Percentiles rank a stretch among this genome's conserved stretches.
These are phyloP conservation scores for Fraxinus excelsior DNA, from an alignment of 257 asterid species.

Conservation along the genomic window DNA sequence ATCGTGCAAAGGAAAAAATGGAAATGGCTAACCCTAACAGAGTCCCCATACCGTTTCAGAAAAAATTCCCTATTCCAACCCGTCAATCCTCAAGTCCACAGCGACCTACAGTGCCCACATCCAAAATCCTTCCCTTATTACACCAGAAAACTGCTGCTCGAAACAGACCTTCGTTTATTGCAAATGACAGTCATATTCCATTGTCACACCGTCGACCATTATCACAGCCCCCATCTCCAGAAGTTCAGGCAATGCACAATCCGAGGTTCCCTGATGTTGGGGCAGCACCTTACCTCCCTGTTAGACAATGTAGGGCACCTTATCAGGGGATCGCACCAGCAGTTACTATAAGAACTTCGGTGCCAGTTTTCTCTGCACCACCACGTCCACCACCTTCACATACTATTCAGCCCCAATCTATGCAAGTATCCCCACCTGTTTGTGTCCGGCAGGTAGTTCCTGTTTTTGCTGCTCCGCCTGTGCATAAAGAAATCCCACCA, in stretches of 20 bases:
- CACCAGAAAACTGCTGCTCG: slow-evolving; percentile 37
- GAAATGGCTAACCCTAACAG: slow-evolving; percentile 28
- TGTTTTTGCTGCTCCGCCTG: slow-evolving; percentile 49
- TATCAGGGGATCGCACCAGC: slow-evolving; percentile 71
- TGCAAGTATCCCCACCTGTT: slow-evolving; percentile 53
- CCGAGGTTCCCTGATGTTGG: slow-evolving; percentile 37
- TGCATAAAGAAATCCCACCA: slow-evolving; percentile 24
- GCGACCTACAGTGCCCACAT: slow-evolving; percentile 45
- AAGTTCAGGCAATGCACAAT: slow-evolving; percentile 26
- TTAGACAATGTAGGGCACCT: slow-evolving; percentile 44
- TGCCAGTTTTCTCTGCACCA: slow-evolving; percentile 78
- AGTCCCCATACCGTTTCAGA: slow-evolving; percentile 44
- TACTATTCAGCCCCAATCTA: slow-evolving; percentile 40
- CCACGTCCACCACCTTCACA: slow-evolving; percentile 45
- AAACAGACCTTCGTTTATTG: slow-evolving; percentile 31
- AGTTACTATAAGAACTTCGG: slow-evolving; percentile 55
- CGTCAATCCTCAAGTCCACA: slow-evolving; percentile 72
- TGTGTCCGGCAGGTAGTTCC: slow-evolving; percentile 63
- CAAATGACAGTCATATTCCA: slow-evolving; percentile 30
- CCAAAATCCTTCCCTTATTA: slow-evolving; percentile 78
- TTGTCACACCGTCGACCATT: slow-evolving; percentile 33
- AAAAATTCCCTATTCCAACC: slow-evolving; percentile 33
- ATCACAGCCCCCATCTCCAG: slow-evolving; percentile 37
- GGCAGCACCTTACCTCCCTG: slow-evolving; percentile 43
- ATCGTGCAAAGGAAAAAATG: slow-evolving; percentile 44